Evolutionary conservation across 2,329 filamentous ascomycete genomes (phyloP), one percentile per base, ranked within the genome.

Genomic region (Penicillium sp.): DNA sequence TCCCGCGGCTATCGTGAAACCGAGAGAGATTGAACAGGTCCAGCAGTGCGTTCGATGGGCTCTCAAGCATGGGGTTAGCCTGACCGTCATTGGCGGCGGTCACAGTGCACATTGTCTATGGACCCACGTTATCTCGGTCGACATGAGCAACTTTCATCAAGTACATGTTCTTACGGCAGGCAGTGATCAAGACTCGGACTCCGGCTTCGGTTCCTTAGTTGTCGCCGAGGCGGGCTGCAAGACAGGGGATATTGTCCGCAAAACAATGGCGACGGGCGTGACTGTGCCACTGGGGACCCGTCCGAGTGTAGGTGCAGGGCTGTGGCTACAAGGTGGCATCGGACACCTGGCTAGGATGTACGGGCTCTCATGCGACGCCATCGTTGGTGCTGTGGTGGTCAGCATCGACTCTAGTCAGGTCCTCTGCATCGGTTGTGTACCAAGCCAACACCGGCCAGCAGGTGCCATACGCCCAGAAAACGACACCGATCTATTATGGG

Each of bases 301-400:
- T 4, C 80, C 80, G 47, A 83, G 79, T 48, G 78, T 84, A 17
- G 80, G 81, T 2, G 73, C 77, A 0, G 81, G 81, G 0, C 50
- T 80, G 10, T 83, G 78, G 78, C 65, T 84, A 32, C 79, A 84
- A 65, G 81, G 81, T 27, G 80, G 80, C 36, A 79, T 84, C 33
- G 79, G 80, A 2, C 78, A 82, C 48, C 63, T 81, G n/a, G 53
- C 74, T 23, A 68, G 79, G 42, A 39, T 69, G 7, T 59, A 79
- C 47, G 79, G 80, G 1, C 76, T 84, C 9, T 46, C 78, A 2
- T 82, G 77, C 48, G 80, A 84, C 47, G 57, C 72, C 30, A 75
- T 84, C 31, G 57, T 82, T n/a, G 79, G 80, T 46, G 79, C 38
- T 6, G 32, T 48, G 4, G 8, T 45, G 1, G 35, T 48, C 20